Conservation (phyloP, 2,329 filamentous ascomycete genomes). For the Cladorrhinum sp. region DNA sequence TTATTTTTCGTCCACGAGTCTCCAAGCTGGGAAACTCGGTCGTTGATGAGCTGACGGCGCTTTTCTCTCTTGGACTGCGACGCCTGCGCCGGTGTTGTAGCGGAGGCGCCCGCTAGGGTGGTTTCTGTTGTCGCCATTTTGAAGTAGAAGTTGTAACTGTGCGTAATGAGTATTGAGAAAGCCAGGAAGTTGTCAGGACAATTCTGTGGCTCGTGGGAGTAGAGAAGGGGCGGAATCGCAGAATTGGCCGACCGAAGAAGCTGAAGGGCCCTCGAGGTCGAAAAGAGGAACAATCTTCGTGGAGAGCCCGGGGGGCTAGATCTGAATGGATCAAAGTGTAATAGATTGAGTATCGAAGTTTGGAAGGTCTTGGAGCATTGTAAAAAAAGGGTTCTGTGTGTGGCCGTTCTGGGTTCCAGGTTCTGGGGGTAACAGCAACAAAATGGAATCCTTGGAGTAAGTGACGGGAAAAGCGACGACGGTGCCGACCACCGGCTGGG, state of each 20-base stretch:
- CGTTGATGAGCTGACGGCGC: constrained; percentile 76
- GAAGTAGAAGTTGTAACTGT: background rate
- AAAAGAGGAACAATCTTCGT: background rate
- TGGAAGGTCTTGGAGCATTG: background rate
- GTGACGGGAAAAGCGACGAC: background rate
- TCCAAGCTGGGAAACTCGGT: constrained; percentile 72
- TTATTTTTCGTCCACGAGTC: constrained; percentile 76
- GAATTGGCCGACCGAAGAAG: constrained; percentile 2
- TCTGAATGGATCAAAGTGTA: background rate
- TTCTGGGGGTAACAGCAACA: background rate
- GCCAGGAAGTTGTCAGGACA: background rate
- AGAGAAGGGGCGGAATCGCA: background rate
- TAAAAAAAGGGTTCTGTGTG: background rate
- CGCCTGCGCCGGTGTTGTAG: constrained; percentile 30
- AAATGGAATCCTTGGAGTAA: background rate
- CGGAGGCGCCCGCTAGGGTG: constrained; percentile 26
- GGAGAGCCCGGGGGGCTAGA: background rate
- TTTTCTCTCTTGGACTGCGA: constrained; percentile 81
- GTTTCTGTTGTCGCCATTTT: constrained; percentile 28
- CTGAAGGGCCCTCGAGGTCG: background rate
- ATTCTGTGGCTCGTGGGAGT: background rate
- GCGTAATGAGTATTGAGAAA: background rate
- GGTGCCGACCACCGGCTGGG: background rate
- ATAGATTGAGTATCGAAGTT: background rate
- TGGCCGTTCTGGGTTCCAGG: background rate